phyloP scores from a whole-genome alignment of 2,329 filamentous ascomycete genomes.

The Fusarium pseudonygamai region DNA sequence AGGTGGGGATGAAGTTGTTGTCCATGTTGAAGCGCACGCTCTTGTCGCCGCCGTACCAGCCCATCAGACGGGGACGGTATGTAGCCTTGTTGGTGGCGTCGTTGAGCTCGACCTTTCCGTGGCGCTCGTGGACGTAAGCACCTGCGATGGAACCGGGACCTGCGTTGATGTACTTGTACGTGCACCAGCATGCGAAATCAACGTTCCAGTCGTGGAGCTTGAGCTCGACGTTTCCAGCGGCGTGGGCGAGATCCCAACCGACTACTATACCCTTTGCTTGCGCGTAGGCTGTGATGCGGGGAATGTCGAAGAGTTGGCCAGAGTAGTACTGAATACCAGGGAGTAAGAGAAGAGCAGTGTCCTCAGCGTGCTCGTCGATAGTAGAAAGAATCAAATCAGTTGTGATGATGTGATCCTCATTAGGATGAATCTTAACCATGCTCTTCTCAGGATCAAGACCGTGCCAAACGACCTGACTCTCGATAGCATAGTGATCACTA shows the following conservation, averaged over 20 bases:
- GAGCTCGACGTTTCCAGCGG: conserved; percentile 83
- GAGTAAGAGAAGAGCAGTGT: conserved; percentile 79
- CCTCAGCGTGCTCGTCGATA: conserved; percentile 78
- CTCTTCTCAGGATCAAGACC: conserved; percentile 71
- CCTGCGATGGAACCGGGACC: conserved; percentile 85
- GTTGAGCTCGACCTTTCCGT: conserved; percentile 65
- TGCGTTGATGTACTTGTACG: conserved; percentile 92
- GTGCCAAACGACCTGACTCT: conserved; percentile 81
- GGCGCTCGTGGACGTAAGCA: conserved; percentile 80
- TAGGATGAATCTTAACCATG: conserved; percentile 78
- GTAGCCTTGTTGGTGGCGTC: conserved; percentile 47
- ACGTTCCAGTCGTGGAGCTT: conserved; percentile 87
- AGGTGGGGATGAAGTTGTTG: conserved; percentile 79
- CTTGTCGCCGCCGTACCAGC: conserved; percentile 91
- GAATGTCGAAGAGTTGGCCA: conserved; percentile 87
- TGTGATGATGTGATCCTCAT: conserved; percentile 67
- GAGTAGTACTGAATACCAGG: conserved; percentile 94
- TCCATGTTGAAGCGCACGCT: conserved; percentile 82
- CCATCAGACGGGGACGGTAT: conserved; percentile 75
- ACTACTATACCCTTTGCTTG: conserved; percentile 75
- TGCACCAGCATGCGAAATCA: conserved; percentile 93
- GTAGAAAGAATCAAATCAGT: conserved; percentile 76
- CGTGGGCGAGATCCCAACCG: conserved; percentile 91
- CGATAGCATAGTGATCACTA: conserved; percentile 85
- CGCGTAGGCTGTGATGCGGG: conserved; percentile 80